phyloP scores from a whole-genome alignment of 108 stramenopile species.

The Aurantiochytrium sp. region DNA sequence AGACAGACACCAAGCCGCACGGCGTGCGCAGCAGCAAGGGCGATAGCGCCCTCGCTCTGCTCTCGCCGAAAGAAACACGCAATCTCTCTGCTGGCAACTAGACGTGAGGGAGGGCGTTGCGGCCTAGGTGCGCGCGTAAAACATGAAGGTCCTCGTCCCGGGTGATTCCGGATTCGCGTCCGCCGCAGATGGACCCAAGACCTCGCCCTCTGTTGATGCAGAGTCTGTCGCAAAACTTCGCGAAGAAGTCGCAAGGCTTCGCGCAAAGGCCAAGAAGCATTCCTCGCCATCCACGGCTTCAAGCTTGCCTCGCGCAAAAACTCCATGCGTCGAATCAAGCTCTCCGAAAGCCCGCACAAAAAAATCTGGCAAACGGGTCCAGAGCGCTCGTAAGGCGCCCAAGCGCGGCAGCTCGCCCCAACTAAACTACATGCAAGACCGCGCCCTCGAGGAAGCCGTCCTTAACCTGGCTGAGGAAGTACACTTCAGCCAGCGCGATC shows the following conservation, averaged over 20 bases:
- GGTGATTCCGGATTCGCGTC: not conserved
- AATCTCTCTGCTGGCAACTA: no score
- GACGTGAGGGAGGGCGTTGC: not conserved
- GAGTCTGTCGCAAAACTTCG: not conserved
- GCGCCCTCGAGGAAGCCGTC: not conserved
- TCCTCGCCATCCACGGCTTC: not conserved
- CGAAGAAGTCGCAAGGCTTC: not conserved
- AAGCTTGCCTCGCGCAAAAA: not conserved
- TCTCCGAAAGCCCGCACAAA: not conserved
- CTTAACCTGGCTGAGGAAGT: not conserved
- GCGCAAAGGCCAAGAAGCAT: not conserved
- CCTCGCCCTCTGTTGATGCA: not conserved
- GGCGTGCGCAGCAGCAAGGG: no score
- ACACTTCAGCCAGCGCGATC: not conserved
- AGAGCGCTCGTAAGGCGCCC: not conserved
- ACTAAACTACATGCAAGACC: not conserved
- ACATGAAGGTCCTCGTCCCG: not conserved
- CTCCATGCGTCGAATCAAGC: not conserved
- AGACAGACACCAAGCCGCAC: no score
- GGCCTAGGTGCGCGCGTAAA: not conserved
- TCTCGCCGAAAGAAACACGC: no score
- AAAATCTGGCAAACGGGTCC: not conserved
- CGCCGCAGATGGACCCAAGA: not conserved
- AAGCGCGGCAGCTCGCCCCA: not conserved
- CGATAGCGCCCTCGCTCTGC: no score